Conservation (phyloP, 179 eudicot species). For the Kewa caespitosa region DNA sequence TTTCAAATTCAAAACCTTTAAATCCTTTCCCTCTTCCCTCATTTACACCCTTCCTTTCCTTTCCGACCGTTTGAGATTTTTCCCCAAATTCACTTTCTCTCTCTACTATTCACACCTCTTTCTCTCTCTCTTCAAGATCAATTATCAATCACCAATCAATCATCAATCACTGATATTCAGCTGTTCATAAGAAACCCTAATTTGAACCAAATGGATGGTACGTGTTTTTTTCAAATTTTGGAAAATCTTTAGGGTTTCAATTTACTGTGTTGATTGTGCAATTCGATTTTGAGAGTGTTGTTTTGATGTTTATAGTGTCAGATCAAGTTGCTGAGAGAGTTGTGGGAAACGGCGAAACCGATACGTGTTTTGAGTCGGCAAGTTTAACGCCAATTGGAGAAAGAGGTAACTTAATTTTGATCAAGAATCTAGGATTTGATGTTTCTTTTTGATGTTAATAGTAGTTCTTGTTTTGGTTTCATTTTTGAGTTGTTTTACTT, state of each 20-base stretch:
- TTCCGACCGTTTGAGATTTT: constrained; percentile 20
- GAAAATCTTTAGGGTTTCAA: neutral
- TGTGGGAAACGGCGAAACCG: constrained; percentile 3
- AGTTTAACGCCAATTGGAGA: constrained; percentile 17
- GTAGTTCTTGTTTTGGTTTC: neutral
- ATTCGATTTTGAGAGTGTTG: neutral
- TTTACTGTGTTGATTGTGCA: no score
- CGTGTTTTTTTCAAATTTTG: no score
- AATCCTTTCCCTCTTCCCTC: constrained; percentile 1
- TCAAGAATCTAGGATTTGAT: neutral
- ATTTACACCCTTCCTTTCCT: constrained; percentile 4
- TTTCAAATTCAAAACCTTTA: neutral
- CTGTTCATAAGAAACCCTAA: neutral
- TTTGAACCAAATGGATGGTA: constrained; percentile 27
- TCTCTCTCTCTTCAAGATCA: neutral
- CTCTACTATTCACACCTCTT: neutral
- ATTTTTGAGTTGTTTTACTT: neutral
- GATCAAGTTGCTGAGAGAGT: constrained; percentile 20
- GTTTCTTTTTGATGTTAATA: neutral
- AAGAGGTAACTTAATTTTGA: constrained; percentile 25
- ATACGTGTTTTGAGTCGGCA: neutral
- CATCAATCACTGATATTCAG: no score
- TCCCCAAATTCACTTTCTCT: neutral
- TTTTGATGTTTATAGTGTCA: neutral
- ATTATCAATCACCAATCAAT: neutral